Evolutionary conservation across 257 asterid genomes (phyloP), one percentile per base, ranked within the genome.

Genomic region (Primulina huaijiensis): DNA sequence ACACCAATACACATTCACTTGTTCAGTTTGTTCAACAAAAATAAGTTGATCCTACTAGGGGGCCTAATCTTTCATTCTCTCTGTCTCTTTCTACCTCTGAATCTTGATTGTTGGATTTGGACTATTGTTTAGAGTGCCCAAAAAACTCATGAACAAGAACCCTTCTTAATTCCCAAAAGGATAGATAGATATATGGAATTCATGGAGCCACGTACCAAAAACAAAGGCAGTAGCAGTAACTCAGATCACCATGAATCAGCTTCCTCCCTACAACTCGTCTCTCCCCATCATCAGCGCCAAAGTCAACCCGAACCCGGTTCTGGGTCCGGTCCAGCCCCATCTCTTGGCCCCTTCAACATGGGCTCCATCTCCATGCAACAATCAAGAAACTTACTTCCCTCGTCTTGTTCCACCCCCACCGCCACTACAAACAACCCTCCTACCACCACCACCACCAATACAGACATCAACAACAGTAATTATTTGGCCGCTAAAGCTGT

Each of bases 1-100:
- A 79, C 77, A 78, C 83, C 72, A 70, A 29, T 71, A 67, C 59
- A 65, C 79, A 27, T 27, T 77, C 88, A 82, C 86, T 82, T 69
- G 71, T 77, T 71, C 72, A 65, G 46, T 69, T 75, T 62, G 35
- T 60, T 58, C 64, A 19, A 60, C 57, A 16, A 17, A 17, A 50
- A 50, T 21, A 16, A 17, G 57, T 50, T 50, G 57, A 50, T 50
- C 20, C 57, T 35, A 7, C 5, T 16, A 17, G 4, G 57, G n/a
- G 17, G 29, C 37, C 38, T 7, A 31, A 5, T 0, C 50, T 50
- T 62, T 57, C 72, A 29, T 63, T 20, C 74, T 67, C 72, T 60
- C 34, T 52, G 57, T 50, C 8, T 50, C 8, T 50, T 50, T 50
- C 57, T 50, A 50, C 57, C 57, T 50, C 57, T 50, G 57, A 50